Base-by-base conservation (phyloP, 2,329 filamentous ascomycete genomes). In the Dichotomopilus funicola region DNA sequence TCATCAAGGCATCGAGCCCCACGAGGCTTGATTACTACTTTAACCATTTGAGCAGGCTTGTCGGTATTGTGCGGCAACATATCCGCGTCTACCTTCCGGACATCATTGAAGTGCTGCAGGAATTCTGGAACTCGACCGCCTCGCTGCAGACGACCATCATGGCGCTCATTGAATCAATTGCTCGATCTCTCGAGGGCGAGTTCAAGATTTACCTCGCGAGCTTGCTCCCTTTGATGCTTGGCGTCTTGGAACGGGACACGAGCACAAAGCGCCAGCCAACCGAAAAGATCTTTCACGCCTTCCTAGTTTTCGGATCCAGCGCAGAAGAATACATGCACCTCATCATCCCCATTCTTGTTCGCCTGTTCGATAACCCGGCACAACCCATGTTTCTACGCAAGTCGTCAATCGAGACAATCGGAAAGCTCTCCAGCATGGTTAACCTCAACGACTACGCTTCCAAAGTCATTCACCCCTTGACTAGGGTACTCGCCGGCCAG, bases 251-350 rank as follows among this genome's bases (percentile, higher is more conserved):
- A 62, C 88, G 91, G 61, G 94, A 99, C 67, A 78, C 76, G 7
- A 87, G 87, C 1, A 75, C 80, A 1, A 87, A 89, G 65, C 81
- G 90, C n/a, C 79, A 83, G 11, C 87, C 91, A 2, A 95, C 91
- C 0, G 91, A 96, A 68, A 87, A 87, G 63, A 91, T 99, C 4
- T 77, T 99, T 31, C 94, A 97, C 68, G 91, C 92, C 0, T 96
- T 99, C 70, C 75, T 99, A 34, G 89, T 99, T 0, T 99, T 99
- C 68, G 95, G 95, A 1, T 87, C 91, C 0, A 97, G 91, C 66
- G 89, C 88, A 9, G 94, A 99, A 69, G 94, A 99, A 69, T 99
- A 99, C 70, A 99, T 99, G 94, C 94, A 99, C 69, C 78, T 99
- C 51, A 97, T 99, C 62, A 89, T 99, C 51, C 94, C 94, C 0